These are phyloP conservation scores for Pistacia vera DNA, from an alignment of 345 rosid species.

Conservation along the genomic window DNA sequence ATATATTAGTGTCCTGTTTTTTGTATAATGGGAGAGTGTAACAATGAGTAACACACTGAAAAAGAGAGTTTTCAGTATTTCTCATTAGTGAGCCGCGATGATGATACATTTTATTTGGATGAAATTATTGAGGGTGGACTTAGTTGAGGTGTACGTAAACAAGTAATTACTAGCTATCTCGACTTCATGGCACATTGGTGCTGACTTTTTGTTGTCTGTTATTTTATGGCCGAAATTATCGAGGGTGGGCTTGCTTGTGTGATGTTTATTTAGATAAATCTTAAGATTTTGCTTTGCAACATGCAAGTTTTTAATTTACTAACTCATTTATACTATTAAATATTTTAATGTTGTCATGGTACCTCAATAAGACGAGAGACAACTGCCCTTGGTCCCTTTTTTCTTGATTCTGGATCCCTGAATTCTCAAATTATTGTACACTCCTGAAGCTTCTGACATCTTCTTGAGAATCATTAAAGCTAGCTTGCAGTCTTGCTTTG, in stretches of 20 bases:
- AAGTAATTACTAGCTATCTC: background rate
- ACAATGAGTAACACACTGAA: too few relatives aligned
- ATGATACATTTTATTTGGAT: background rate
- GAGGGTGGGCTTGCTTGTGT: background rate
- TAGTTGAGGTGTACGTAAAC: too few relatives aligned
- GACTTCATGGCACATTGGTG: background rate
- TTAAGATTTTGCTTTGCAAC: background rate
- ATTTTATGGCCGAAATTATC: background rate
- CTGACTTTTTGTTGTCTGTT: background rate
- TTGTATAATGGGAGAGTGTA: too few relatives aligned
- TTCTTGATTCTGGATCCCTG: conserved; percentile 11
- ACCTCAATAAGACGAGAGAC: background rate
- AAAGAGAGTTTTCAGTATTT: too few relatives aligned
- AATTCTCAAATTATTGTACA: conserved; percentile 11
- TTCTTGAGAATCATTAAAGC: background rate
- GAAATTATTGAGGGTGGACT: too few relatives aligned
- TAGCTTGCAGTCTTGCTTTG: background rate
- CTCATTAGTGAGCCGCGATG: background rate
- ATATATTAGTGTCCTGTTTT: too few relatives aligned
- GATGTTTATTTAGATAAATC: background rate
- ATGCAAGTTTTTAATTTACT: background rate
- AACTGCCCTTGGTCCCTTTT: background rate
- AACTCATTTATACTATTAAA: background rate
- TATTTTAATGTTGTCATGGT: background rate
- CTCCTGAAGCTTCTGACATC: background rate